Base-by-base conservation (phyloP, 345 rosid species). In the Salix arbutifolia region DNA sequence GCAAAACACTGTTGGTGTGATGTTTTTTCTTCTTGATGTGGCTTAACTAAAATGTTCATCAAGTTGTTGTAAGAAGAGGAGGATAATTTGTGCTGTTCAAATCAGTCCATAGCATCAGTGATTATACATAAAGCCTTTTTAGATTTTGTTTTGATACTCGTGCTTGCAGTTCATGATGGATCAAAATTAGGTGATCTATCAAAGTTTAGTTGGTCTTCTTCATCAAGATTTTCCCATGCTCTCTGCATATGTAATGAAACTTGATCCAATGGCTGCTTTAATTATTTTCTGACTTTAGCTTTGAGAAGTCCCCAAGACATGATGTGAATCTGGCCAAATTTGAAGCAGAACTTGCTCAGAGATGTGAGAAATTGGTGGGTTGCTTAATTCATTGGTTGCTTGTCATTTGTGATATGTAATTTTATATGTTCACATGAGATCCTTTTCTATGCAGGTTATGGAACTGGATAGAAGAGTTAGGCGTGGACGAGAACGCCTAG, bases 401-500 rank as follows among this genome's bases (percentile, higher is more conserved):
- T 67, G 18, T 82, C 44, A 19, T 73, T 9, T 46, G 44, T 26
- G 30, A 48, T 13, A 21, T 6, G 10, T 10, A 35, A 10, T 64
- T 46, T 14, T 65, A 3, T 2, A n/a, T 69, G 30, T 0, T 25
- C 82, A 77, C 37, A 80, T 17, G 18, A 38, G n/a, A 53, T 69
- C 37, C 67, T 77, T 28, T 77, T 74, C 48, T 44, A 18, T 76
- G 65, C 71, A 96, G 99, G 98, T 96, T 70, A 91, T 87, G 88
- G 98, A 96, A 80, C 89, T 96, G 78, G 99, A 96, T 76, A 88
- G 98, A 87, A 92, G 91, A 80, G 99, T 94, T 62, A 90, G 97
- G 85, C 97, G 98, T 80, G 99, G 99, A 25, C 85, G 95, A 76
- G 99, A 96, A 72, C 95, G 99, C 69, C 95, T 94, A 82, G 88